These are phyloP conservation scores for Aspergillus brasiliensis DNA, from an alignment of 2,329 filamentous ascomycete genomes.

Conservation along the genomic window DNA sequence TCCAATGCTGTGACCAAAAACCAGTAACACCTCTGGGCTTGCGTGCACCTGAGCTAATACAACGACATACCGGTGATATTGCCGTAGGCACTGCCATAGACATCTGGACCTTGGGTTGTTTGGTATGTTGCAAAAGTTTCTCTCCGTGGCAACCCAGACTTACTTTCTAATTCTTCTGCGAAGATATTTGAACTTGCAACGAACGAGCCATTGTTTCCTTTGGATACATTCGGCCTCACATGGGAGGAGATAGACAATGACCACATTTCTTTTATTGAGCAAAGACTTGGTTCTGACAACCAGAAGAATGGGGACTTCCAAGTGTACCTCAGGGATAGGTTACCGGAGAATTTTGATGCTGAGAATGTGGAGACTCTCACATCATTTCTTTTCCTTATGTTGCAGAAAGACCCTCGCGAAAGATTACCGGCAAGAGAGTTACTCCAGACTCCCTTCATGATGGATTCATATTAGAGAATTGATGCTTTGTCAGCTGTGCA, in stretches of 20 bases:
- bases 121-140: constrained; percentile 17
- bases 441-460: constrained; percentile 16
- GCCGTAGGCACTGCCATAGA: constrained; percentile 10
- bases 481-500: no score
- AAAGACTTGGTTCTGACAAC: not conserved
- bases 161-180: not conserved
- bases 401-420: constrained; percentile 17
- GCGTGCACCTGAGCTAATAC: constrained; percentile 24
- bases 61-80: constrained; percentile 14
- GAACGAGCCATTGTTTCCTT: constrained; percentile 23
- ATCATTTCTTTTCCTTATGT: constrained; percentile 18
- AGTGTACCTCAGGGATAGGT: constrained; percentile 17
- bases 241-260: constrained; percentile 18
- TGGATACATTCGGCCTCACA: constrained; percentile 21
- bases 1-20: constrained; percentile 7
- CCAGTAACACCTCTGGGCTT: constrained; percentile 23
- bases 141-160: not conserved
- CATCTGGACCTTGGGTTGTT: constrained; percentile 26
- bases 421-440: constrained; percentile 2
- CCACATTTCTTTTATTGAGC: constrained; percentile 10
- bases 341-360: constrained; percentile 17
- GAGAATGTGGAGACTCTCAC: constrained; percentile 17
- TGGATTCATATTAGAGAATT: no score
- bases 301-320: constrained; percentile 9
- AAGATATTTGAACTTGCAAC: constrained; percentile 26